Evolutionary conservation across 345 rosid genomes (phyloP).

Genomic region (Eucalyptus microcorys): DNA sequence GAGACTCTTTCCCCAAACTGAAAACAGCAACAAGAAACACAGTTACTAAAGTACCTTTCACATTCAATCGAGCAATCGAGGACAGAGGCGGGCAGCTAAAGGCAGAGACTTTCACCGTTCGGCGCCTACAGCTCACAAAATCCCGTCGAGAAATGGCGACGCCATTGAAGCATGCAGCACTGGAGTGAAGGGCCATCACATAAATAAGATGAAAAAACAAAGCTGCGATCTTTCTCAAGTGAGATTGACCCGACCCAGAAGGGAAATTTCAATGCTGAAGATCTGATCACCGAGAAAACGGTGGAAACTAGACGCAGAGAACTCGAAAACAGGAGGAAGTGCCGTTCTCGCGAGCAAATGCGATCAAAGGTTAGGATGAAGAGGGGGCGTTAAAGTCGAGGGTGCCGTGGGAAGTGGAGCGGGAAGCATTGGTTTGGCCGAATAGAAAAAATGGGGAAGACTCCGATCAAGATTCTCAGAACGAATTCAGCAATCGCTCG

Average conservation of each 20-base stretch:
- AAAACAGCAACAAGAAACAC: background rate
- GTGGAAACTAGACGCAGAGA: background rate
- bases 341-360: background rate
- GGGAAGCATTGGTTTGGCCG: background rate
- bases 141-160: background rate
- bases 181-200: slow-evolving; percentile 23
- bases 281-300: background rate
- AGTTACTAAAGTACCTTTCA: background rate
- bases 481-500: background rate
- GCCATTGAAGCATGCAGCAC: slow-evolving; percentile 6
- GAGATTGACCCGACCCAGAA: background rate
- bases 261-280: background rate
- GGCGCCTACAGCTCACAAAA: background rate
- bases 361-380: background rate
- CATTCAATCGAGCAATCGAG: background rate
- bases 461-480: background rate
- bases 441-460: background rate
- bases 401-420: background rate
- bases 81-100: background rate
- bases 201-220: background rate
- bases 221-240: background rate
- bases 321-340: background rate
- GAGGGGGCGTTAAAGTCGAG: background rate
- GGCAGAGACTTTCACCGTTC: slow-evolving; percentile 5
- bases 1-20: background rate